Conservation (phyloP, 306 rosid genomes). For the Cicer chorassanicum region DNA sequence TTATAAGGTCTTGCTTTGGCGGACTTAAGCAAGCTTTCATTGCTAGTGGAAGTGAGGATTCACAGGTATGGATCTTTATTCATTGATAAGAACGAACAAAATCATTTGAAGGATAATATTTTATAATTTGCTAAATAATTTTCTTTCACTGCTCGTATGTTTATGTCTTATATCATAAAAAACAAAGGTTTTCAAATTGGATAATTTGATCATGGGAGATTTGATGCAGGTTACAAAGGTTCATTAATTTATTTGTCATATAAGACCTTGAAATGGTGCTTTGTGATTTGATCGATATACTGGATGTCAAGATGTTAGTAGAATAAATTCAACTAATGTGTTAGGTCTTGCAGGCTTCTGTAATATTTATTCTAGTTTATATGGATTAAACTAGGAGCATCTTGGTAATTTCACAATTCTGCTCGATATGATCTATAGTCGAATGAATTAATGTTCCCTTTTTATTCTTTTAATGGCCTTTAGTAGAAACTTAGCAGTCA, state of each 20-base stretch:
- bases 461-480: neutral
- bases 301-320: neutral
- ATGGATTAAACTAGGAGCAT: constrained; percentile 30
- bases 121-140: constrained; percentile 7
- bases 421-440: constrained; percentile 1
- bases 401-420: neutral
- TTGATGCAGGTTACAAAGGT: constrained; percentile 2
- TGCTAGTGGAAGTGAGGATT: constrained; percentile 99
- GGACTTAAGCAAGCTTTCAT: constrained; percentile 86
- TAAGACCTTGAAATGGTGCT: neutral
- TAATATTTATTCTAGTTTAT: constrained; percentile 32
- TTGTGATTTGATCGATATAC: constrained; percentile 13
- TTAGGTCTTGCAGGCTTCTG: neutral
- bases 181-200: neutral
- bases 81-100: constrained; percentile 11
- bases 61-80: constrained; percentile 72
- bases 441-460: neutral
- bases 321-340: constrained; percentile 32
- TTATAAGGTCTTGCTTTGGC: constrained; percentile 96
- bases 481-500: constrained; percentile 21
- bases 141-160: constrained; percentile 29
- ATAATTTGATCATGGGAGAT: constrained; percentile 8
- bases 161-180: constrained; percentile 10
- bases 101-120: neutral
- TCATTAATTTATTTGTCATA: constrained; percentile 15